A percentile compares a stretch with the other conserved stretches of the same genome.
Evolutionary conservation across 2,329 filamentous ascomycete genomes (phyloP).

Genomic region (Sclerotinia subarctica): DNA sequence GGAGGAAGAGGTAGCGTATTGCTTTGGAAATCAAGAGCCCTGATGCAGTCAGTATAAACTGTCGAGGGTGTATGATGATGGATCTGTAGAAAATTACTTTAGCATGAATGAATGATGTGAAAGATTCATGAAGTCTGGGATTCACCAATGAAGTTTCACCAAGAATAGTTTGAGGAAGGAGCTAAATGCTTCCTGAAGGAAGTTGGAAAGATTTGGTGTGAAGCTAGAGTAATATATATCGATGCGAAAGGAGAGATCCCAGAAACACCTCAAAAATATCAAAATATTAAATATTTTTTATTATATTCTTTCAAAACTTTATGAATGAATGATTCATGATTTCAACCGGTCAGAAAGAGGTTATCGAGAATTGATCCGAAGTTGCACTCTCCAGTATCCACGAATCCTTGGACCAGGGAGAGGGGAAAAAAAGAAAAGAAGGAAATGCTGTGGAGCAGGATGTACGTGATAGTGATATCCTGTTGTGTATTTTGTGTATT

Average conservation of each 20-base stretch:
- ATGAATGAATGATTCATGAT: neutral
- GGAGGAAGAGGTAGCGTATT: neutral
- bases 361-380: neutral
- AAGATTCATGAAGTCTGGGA: neutral
- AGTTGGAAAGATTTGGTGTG: neutral
- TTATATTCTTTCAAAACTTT: neutral
- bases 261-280: neutral
- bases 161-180: neutral
- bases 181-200: constrained; percentile 12
- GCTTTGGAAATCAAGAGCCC: neutral
- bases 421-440: neutral
- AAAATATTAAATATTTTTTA: neutral
- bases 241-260: neutral
- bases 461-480: constrained; percentile 10
- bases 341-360: neutral
- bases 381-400: neutral
- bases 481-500: neutral
- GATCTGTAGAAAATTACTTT: neutral
- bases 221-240: neutral
- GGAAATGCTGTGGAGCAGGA: constrained; percentile 9
- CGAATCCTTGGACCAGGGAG: constrained; percentile 17
- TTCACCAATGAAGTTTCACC: neutral
- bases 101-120: neutral
- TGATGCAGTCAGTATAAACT: neutral
- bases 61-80: neutral